Evolutionary conservation across 345 rosid species (phyloP).

Genomic region (Populus pruinosa): DNA sequence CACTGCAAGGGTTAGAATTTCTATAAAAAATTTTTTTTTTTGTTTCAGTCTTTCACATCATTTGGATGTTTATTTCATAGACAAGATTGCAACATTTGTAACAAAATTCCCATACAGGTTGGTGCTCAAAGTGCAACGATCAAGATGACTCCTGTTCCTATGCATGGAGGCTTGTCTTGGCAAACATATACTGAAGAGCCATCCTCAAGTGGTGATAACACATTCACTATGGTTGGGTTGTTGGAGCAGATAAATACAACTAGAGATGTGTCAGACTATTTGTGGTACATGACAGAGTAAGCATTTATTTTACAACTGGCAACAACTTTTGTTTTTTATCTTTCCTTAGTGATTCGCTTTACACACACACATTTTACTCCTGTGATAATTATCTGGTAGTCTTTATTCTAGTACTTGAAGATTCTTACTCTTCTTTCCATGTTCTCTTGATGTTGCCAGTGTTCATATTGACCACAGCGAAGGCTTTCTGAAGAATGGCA

Average conservation of each 20-base stretch:
- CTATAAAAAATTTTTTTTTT: too few relatives aligned
- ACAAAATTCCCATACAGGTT: conserved; percentile 41
- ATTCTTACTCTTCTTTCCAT: background rate
- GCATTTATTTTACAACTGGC: conserved; percentile 28
- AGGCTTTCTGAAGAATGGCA: conserved; percentile 34
- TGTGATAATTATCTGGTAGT: background rate
- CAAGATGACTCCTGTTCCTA: conserved; percentile 80
- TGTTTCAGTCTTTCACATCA: background rate
- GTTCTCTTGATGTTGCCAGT: conserved; percentile 18
- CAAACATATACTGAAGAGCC: conserved; percentile 84
- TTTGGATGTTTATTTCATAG: background rate
- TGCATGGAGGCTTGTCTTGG: conserved; percentile 90
- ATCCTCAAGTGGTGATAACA: conserved; percentile 52
- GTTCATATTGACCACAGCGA: conserved; percentile 29
- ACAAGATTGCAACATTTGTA: background rate
- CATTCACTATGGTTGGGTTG: conserved; percentile 80
- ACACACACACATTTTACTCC: background rate
- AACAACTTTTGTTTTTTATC: background rate
- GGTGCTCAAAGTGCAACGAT: conserved; percentile 84
- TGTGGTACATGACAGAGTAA: conserved; percentile 99
- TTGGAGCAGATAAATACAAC: conserved; percentile 96
- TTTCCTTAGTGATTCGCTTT: background rate
- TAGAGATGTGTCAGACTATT: conserved; percentile 77
- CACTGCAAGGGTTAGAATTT: conserved; percentile 81
- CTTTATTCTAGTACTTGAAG: background rate